A percentile compares a stretch with the other conserved stretches of the same genome.
Conservation (phyloP, 495 filamentous ascomycete genomes). For the Endocarpon pusillum region DNA sequence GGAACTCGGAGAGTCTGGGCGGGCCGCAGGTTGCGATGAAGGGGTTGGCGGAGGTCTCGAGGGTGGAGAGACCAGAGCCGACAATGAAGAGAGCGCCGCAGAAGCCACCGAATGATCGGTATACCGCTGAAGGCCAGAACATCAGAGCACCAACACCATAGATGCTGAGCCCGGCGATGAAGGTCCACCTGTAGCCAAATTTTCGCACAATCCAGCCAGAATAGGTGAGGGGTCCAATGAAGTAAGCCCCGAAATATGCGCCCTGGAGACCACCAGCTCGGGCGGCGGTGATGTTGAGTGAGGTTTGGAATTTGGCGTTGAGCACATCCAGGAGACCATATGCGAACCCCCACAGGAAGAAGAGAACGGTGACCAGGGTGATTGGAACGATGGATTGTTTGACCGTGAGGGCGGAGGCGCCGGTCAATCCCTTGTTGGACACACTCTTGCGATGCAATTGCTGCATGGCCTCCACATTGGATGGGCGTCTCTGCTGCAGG, state of each 20-base stretch:
- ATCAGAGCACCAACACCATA: slow-evolving; percentile 46
- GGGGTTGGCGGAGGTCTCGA: slow-evolving; percentile 60
- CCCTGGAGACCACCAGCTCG: slow-evolving; percentile 28
- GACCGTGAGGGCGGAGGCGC: slow-evolving; percentile 10
- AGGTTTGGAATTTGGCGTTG: slow-evolving; percentile 35
- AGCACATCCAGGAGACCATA: slow-evolving; percentile 49
- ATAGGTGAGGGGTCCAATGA: slow-evolving; percentile 46
- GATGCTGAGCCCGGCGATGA: slow-evolving; percentile 41
- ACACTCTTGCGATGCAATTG: slow-evolving; percentile 10
- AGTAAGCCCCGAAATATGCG: slow-evolving; percentile 41
- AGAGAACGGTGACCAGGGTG: slow-evolving; percentile 51
- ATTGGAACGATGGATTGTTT: slow-evolving; percentile 40
- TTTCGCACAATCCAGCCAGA: slow-evolving; percentile 48
- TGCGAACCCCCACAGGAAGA: slow-evolving; percentile 77
- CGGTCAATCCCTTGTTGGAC: slow-evolving; percentile 10
- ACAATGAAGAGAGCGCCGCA: slow-evolving; percentile 51
- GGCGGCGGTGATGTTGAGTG: slow-evolving; percentile 26
- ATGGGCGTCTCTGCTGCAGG: slow-evolving; percentile 9
- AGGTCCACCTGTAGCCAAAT: slow-evolving; percentile 43
- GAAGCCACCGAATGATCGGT: slow-evolving; percentile 52
- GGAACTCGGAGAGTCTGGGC: slow-evolving; percentile 48
- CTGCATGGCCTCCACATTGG: slow-evolving; percentile 11
- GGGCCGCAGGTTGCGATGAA: slow-evolving; percentile 56
- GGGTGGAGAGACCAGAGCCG: slow-evolving; percentile 47
- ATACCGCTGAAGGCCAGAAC: slow-evolving; percentile 40